A percentile compares a stretch with the other conserved stretches of the same genome.
phyloP scores from a whole-genome alignment of 148 eudicot genomes.

The Cornus suecica region DNA sequence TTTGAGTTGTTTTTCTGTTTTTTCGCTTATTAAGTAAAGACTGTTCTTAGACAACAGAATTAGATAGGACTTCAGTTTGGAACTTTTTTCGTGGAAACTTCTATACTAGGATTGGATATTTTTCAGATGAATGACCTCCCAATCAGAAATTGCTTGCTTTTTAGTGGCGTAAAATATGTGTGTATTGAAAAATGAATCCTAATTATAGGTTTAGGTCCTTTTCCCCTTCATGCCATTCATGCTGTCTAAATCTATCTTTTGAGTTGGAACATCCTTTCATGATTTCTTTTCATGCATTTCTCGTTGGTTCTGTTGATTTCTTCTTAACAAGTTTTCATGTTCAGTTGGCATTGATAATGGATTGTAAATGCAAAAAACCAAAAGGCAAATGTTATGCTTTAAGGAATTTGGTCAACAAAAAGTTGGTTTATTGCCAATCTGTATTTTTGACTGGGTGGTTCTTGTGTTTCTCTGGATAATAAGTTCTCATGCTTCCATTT shows the following conservation, averaged over 20 bases:
- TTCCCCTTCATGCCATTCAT: neutral
- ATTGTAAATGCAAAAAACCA: neutral
- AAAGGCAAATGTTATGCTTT: neutral
- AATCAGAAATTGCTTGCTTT: neutral
- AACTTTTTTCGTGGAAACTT: neutral
- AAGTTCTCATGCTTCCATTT: neutral
- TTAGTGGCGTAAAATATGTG: neutral
- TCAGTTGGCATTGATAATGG: neutral
- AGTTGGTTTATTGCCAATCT: neutral
- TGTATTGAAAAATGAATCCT: neutral
- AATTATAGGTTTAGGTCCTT: neutral
- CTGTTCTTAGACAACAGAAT: neutral
- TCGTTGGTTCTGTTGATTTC: neutral
- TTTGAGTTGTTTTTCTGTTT: too few relatives aligned
- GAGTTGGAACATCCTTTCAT: neutral
- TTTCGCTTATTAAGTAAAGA: too few relatives aligned
- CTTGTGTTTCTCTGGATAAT: slow-evolving; percentile 3
- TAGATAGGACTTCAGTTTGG: neutral
- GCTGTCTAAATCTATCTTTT: slow-evolving; percentile 2
- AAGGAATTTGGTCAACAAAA: neutral
- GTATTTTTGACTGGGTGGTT: neutral
- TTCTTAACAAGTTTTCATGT: neutral
- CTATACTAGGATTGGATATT: neutral
- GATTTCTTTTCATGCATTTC: slow-evolving; percentile 4
- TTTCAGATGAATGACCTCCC: neutral